Evolutionary conservation across 306 rosid species (phyloP), one percentile per base, ranked within the genome.

Genomic region (Hylodesmum podocarpum): DNA sequence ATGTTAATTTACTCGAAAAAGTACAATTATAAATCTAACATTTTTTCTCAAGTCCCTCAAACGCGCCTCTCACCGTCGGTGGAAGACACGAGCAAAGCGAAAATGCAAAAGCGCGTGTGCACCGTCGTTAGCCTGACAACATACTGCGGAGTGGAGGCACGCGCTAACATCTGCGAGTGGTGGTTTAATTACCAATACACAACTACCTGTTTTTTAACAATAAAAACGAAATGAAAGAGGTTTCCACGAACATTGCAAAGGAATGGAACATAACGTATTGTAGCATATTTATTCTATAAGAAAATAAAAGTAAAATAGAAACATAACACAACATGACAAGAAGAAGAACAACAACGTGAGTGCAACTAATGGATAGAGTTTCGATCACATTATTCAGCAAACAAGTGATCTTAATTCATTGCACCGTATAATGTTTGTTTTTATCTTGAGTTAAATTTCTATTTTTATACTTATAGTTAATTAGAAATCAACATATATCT

Each of bases 361-460:
- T 72, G 53, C 81, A 28, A 43, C 67, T 25, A 81, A 61, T 68
- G 13, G 44, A 64, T 68, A 29, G 46, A 22, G 40, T 28, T 79
- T 37, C 68, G 58, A 66, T 71, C 59, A 5, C 53, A 34, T 2
- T 44, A n/a, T 50, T 75, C 28, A 71, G 81, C 16, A 3, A 64
- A 33, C 43, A 81, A 84, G 50, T 8, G 16, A 78, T 65, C 78
- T 12, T 13, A 18, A 70, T 72, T 76, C 75, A 74, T 19, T 24
- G 3, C 36, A 18, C 40, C 1, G 19, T 0, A 54, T 33, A 33
- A 6, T 2, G 39, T 58, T 58, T 27, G 5, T 53, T 4, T 19
- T 51, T n/a, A n/a, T n/a, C n/a, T n/a, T n/a, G n/a, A n/a, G n/a
- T n/a, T n/a, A n/a, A n/a, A n/a, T n/a, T n/a, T n/a, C n/a, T n/a